Base-by-base conservation (phyloP, 768 basidiomycete genomes). In the Xerocomus spinulosus region DNA sequence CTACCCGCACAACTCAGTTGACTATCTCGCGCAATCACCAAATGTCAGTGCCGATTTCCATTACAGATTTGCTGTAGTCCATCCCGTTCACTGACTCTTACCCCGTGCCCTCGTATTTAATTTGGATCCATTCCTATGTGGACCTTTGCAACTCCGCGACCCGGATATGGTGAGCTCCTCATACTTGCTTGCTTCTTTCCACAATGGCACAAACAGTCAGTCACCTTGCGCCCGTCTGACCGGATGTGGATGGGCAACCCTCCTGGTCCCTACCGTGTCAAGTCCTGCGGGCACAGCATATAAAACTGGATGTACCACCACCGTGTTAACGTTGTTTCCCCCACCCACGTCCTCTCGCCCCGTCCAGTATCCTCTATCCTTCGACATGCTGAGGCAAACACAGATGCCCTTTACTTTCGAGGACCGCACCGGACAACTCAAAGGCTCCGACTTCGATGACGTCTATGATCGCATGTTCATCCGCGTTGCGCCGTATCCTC, bases 381-480 rank as follows among this genome's bases (percentile, higher is more conserved):
- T 50, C 43, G 28, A 13, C 42, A 61, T 54, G 47, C 51, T 67
- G 48, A 42, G 58, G 24, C 49, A 53, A 36, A 39, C 37, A 20
- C 66, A 62, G 37, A 71, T 79, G 48, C 80, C 82, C 15, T 77
- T 77, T 53, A 76, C 76, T 38, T 73, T 86, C 36, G 85, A 87
- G 63, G 85, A 87, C 69, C 79, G 82, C 38, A 82, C 85, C 0
- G 83, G 78, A 17, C 64, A 68, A 13, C 64, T 76, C 49, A 68
- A 73, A 12, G 66, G 69, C 39, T 75, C 83, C 1, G 84, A 89
- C 71, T 87, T 80, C 52, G 84, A 86, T 60, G 86, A 89, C 56
- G 77, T 87, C 55, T 88, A 87, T 60, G 86, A 89, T 66, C 79
- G 86, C 46, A 68, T 81, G 53, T 87, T 85, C 70, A 74, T 84